phyloP scores from a whole-genome alignment of 2,329 filamentous ascomycete genomes.

The Paramyrothecium roridum region DNA sequence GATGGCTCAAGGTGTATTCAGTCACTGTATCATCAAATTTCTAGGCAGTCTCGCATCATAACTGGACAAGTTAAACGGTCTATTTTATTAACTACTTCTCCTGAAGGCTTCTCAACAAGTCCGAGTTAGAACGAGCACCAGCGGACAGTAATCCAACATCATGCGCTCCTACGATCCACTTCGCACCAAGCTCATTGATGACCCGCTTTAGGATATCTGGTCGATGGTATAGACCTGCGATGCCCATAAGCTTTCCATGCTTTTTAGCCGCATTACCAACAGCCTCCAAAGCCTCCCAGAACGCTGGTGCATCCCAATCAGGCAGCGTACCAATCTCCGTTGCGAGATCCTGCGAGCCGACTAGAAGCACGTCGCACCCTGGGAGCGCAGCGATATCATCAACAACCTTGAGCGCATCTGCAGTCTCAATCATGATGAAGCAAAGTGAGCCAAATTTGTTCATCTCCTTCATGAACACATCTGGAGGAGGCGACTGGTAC shows the following conservation, averaged over 20 bases:
- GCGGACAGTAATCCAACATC: too few relatives aligned
- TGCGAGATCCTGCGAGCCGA: slow-evolving; percentile 22
- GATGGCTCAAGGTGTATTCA: too few relatives aligned
- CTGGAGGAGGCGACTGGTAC: background rate
- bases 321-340: slow-evolving; percentile 18
- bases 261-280: slow-evolving; percentile 13
- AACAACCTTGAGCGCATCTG: slow-evolving; percentile 13
- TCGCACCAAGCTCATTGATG: slow-evolving; percentile 10
- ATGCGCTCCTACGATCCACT: too few relatives aligned
- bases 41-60: too few relatives aligned
- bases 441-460: slow-evolving; percentile 12
- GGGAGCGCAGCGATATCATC: slow-evolving; percentile 19
- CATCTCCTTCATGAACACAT: slow-evolving; percentile 7
- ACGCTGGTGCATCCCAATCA: slow-evolving; percentile 12
- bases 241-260: slow-evolving; percentile 16
- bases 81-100: too few relatives aligned
- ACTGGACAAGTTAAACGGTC: too few relatives aligned
- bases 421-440: slow-evolving; percentile 15
- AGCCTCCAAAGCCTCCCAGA: slow-evolving; percentile 10
- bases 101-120: too few relatives aligned
- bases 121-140: too few relatives aligned
- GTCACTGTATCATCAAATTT: too few relatives aligned
- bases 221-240: slow-evolving; percentile 18
- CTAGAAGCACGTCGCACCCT: slow-evolving; percentile 19
- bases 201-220: slow-evolving; percentile 9